A percentile compares a stretch with the other conserved stretches of the same genome.
Evolutionary conservation across 345 rosid genomes (phyloP).

Genomic region (Angophora floribunda): DNA sequence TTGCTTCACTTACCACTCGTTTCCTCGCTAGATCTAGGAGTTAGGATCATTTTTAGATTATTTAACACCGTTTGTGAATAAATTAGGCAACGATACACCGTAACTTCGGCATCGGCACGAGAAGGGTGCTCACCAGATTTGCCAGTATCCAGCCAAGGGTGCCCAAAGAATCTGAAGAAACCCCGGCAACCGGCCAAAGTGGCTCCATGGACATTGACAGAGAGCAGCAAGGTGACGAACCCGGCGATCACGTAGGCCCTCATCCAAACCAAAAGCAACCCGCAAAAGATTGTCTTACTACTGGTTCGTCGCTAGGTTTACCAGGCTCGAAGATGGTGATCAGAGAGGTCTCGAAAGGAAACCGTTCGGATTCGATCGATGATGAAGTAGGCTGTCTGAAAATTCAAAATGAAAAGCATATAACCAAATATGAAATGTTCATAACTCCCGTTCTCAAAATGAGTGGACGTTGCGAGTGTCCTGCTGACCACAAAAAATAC

Average conservation of each 20-base stretch:
- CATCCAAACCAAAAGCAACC: not conserved
- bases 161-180: rapidly evolving
- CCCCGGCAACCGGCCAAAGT: no score
- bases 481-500: not conserved
- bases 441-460: not conserved
- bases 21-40: not conserved
- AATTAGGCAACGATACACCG: not conserved
- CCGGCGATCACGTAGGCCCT: rapidly evolving
- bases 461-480: not conserved
- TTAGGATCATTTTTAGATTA: not conserved
- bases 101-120: not conserved
- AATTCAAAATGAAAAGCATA: not conserved
- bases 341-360: not conserved
- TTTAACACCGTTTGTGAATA: not conserved
- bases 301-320: not conserved
- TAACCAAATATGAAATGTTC: not conserved
- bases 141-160: rapidly evolving
- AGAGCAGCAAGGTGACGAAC: not conserved
- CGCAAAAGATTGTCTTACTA: not conserved
- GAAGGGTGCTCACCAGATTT: not conserved
- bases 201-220: no score
- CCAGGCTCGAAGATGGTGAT: not conserved
- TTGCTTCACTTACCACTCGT: not conserved
- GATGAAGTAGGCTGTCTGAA: not conserved
- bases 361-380: no score